Conservation (phyloP, 1,139 yeast genomes). For the Taiozyma sp. region DNA sequence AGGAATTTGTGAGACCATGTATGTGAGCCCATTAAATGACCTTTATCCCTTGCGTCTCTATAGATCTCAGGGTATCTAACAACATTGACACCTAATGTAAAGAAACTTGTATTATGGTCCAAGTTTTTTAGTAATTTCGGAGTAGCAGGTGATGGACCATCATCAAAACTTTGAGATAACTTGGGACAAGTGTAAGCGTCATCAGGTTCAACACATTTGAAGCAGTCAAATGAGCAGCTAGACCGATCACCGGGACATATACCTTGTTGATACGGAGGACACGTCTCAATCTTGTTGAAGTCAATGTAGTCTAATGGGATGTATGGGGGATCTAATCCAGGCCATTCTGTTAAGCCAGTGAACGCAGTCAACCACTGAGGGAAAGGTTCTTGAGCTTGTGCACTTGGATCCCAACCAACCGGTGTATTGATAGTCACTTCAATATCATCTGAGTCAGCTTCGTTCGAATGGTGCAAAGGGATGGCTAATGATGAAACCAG, state of each 20-base stretch:
- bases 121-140: slow-evolving; percentile 50
- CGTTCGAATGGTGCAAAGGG: not conserved
- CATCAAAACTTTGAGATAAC: slow-evolving; percentile 88
- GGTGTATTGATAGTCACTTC: slow-evolving; percentile 12
- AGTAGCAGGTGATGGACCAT: slow-evolving; percentile 84
- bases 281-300: slow-evolving; percentile 43
- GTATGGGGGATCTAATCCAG: slow-evolving; percentile 81
- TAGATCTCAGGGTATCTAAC: slow-evolving; percentile 75
- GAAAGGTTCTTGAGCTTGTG: slow-evolving; percentile 41
- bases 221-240: slow-evolving; percentile 84
- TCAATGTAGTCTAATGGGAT: slow-evolving; percentile 73
- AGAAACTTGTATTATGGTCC: slow-evolving; percentile 63
- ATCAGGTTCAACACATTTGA: slow-evolving; percentile 70
- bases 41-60: slow-evolving; percentile 45
- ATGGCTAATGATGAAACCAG: not conserved
- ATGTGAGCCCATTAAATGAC: slow-evolving; percentile 84
- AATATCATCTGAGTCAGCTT: not conserved
- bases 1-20: slow-evolving; percentile 91
- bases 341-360: slow-evolving; percentile 79
- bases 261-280: slow-evolving; percentile 53
- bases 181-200: slow-evolving; percentile 73
- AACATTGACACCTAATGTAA: slow-evolving; percentile 79
- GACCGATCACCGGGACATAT: slow-evolving; percentile 49
- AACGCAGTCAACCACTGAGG: slow-evolving; percentile 77
- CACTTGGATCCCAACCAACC: slow-evolving; percentile 24